Evolutionary conservation across 1,284 basidiomycete species (phyloP), one percentile per base, ranked within the genome.

Genomic region (Malassezia slooffiae): DNA sequence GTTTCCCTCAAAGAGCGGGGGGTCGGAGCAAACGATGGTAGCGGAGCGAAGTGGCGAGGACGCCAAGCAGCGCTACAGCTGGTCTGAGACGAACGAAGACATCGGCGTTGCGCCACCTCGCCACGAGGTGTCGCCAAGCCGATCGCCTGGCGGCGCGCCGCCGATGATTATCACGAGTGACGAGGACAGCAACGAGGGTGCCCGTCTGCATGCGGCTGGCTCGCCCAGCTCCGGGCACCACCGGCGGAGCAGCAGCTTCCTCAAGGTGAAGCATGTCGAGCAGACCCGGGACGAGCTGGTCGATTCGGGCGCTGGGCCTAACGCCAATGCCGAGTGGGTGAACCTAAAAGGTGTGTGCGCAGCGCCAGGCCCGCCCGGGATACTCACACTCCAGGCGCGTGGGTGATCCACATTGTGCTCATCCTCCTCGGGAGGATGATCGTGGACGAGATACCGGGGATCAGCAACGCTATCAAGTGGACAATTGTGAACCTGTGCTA

Each of bases 291-390:
- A 73, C 47, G 70, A 72, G 48, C 46, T 67, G 49, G 58, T 73
- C 29, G 72, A 73, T 47, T 66, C 71, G 50, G 60, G 54, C 15
- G 69, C 71, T 5, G 59, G 69, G 7, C 70, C 62, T 38, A 95
- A 96, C 70, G 79, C 86, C 60, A 99, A 99, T 70, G 89, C 88
- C 8, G 82, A 89, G 64, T 99, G 91, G 91, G 93, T 97, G 63
- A 95, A 99, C 69, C 80, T 85, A 52, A 97, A 97, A 73, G 91
- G 90, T 88, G 43, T 13, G 36, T 41, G 13, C 4, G 27, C 29
- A 47, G 33, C 28, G n/a, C 16, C 37, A n/a, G 13, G 7, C 30
- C 6, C 19, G 32, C 22, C 28, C 24, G 15, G 26, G 34, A 23
- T 10, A 15, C 35, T 33, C 16, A 32, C 33, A 26, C 28, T 11